A percentile compares a stretch with the other conserved stretches of the same genome.
phyloP scores from a whole-genome alignment of 805 yeast genomes.

The Suhomyces xylopsoci region DNA sequence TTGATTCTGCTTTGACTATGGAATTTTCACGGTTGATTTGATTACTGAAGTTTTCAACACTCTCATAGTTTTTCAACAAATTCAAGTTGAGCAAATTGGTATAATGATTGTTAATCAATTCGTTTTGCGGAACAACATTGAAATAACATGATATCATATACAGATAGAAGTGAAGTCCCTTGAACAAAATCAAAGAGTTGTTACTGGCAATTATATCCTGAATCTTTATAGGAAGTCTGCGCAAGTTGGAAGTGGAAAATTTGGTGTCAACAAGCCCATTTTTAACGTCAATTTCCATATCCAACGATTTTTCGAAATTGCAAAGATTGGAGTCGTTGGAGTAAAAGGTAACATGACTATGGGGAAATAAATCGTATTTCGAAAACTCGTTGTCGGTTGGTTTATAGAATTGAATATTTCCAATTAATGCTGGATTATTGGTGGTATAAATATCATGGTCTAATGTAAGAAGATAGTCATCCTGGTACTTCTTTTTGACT shows the following conservation, averaged over 20 bases:
- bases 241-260: slow-evolving; percentile 20
- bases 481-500: slow-evolving; percentile 20
- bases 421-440: slow-evolving; percentile 12
- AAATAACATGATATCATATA: slow-evolving; percentile 41
- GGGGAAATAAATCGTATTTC: slow-evolving; percentile 32
- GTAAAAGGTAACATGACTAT: slow-evolving; percentile 26
- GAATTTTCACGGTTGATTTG: slow-evolving; percentile 18
- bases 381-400: not conserved
- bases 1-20: slow-evolving; percentile 15
- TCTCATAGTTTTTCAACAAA: slow-evolving; percentile 37
- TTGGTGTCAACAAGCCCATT: slow-evolving; percentile 17
- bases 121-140: slow-evolving; percentile 28
- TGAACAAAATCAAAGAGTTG: slow-evolving; percentile 31
- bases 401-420: slow-evolving; percentile 9
- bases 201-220: slow-evolving; percentile 31
- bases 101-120: slow-evolving; percentile 35
- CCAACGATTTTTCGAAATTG: slow-evolving; percentile 28
- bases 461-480: slow-evolving; percentile 32
- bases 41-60: slow-evolving; percentile 25
- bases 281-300: slow-evolving; percentile 26
- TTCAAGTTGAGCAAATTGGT: slow-evolving; percentile 33
- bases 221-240: slow-evolving; percentile 32
- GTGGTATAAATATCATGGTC: slow-evolving; percentile 35
- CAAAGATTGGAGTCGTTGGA: slow-evolving; percentile 41
- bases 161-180: slow-evolving; percentile 30